Base-by-base conservation (phyloP, 495 filamentous ascomycete genomes). In the Podospora fimiseda region DNA sequence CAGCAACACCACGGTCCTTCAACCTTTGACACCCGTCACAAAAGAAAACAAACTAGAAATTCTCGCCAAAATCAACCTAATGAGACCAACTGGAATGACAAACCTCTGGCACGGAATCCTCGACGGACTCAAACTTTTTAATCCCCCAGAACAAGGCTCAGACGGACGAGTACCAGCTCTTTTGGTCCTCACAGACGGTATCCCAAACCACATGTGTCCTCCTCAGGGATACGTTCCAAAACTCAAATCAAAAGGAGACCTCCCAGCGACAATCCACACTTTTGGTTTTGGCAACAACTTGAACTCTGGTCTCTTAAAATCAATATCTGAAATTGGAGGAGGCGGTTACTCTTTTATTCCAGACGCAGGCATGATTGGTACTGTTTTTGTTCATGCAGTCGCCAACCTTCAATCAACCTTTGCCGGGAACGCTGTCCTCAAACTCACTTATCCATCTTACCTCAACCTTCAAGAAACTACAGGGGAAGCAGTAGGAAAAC, bases 311-410 rank as follows among this genome's bases (percentile, higher is more conserved):
- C 55, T 76, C 45, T 58, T 77, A 18, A 74, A 74, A 51, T 71
- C 71, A 8, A 69, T 77, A 37, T 65, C 72, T 11, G 74, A 76
- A 49, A 36, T 69, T 14, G 58, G 68, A 3, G 61, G 64, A 0
- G 74, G 74, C 5, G 74, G 70, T 62, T 77, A 71, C 40, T 62
- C 71, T 9, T 76, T 74, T 38, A 75, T 77, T 18, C 70, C 72
- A 0, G 73, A 77, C 43, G 70, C 70, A 0, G 72, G 72, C 45
- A 76, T 76, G 73, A 70, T 77, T 55, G 69, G 70, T 9, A 74
- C 72, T 22, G 69, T 72, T 2, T 76, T 76, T 30, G 62, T 75
- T 16, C 72, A 76, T 48, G 72, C 74, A 14, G 67, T 75, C 1
- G 73, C 74, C 1, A 73, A 76, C 52, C 61, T 76, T 20, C 72